Percentiles rank a stretch among this genome's conserved stretches.
Conservation (phyloP, 768 basidiomycete genomes). For the Mycena kentingensis region DNA sequence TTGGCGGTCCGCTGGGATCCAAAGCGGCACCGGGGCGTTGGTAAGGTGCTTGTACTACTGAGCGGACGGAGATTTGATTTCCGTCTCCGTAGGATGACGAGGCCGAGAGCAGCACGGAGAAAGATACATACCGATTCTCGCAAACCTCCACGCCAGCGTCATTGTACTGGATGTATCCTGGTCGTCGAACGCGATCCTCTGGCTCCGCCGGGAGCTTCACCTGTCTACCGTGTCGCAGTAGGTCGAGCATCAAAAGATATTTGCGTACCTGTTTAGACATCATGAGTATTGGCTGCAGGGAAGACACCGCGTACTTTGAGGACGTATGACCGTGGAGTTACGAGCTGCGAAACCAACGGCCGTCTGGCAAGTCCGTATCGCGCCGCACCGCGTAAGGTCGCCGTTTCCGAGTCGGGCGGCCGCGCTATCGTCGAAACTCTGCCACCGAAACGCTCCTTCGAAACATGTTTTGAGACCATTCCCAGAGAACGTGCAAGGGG, state of each 20-base stretch:
- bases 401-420: conserved; percentile 86
- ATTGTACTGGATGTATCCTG: conserved; percentile 80
- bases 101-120: too few species aligned
- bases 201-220: conserved; percentile 87
- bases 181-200: conserved; percentile 83
- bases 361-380: conserved; percentile 80
- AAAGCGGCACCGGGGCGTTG: too few species aligned
- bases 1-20: too few species aligned
- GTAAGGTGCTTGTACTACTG: too few species aligned
- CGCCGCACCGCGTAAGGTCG: conserved; percentile 86
- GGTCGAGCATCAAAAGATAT: not conserved
- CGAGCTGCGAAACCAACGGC: conserved; percentile 77
- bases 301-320: conserved; percentile 68
- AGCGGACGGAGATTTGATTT: too few species aligned
- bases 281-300: too few species aligned
- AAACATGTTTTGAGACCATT: conserved; percentile 8
- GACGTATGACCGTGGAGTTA: conserved; percentile 81
- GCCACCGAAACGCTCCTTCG: conserved; percentile 64
- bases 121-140: conserved; percentile 67
- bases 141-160: conserved; percentile 77
- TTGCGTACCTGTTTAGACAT: too few species aligned
- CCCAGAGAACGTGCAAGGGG: not conserved
- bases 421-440: conserved; percentile 77
- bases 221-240: conserved; percentile 34
- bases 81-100: too few species aligned